Base-by-base conservation (phyloP, 768 basidiomycete genomes). In the Leucosporidium creatinivorum region DNA sequence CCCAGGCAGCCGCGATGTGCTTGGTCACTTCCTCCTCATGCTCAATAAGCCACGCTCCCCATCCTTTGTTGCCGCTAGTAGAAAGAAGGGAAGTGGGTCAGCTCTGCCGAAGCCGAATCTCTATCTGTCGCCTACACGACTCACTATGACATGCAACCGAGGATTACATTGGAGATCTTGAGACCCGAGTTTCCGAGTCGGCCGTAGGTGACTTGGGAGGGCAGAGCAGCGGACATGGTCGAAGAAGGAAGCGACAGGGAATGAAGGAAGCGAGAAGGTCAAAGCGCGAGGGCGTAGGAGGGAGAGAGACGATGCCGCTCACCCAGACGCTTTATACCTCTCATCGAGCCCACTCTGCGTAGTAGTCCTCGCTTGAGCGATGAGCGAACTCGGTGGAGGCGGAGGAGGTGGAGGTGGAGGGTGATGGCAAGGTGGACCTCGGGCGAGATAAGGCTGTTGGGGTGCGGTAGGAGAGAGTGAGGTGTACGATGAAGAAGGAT, bases 81-180 rank as follows among this genome's bases (percentile, higher is more conserved):
- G 10, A 10, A 10, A 44, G 39, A 44, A 17, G 39, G 13, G 39
- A 8, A 15, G 15, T 9, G 39, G 39, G 39, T 44, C 13, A 44
- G 39, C 39, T 44, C 39, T 12, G 5, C 33, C 6, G 12, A 12
- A 5, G 6, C 12, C 33, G 33, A 36, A 36, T 12, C 12, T 12
- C 6, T 12, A 6, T 5, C 33, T 36, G 39, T 17, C 54, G 25
- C 30, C 33, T 55, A 2, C 25, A 9, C 7, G 12, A 13, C 25
- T 31, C 54, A 55, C 39, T 59, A 69, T 62, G 58, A 54, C 56
- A 70, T 63, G 51, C 81, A 82, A 2, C 86, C 87, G 0, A 87
- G 79, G 47, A 87, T 85, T 58, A 87, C 80, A 75, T 81, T 84
- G 33, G 85, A 86, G 1, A 87, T 81, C 74, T 86, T 84, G 47